These are phyloP conservation scores for Suillus subaureus DNA, from an alignment of 768 basidiomycete genomes.

Conservation along the genomic window DNA sequence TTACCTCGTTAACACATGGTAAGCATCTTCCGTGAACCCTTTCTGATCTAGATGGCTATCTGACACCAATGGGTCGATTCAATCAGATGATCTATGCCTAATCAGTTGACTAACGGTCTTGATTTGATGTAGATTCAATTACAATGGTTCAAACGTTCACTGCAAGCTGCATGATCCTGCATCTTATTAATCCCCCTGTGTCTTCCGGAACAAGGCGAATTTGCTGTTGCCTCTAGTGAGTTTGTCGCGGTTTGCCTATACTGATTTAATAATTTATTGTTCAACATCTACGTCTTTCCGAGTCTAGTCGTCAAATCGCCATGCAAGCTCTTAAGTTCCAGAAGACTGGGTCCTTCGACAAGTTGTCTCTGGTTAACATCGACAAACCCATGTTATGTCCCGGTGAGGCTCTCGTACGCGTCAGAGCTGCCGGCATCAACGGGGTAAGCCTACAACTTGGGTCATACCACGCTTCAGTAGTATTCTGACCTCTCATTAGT, in stretches of 20 bases:
- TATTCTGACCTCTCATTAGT: slow-evolving; percentile 18
- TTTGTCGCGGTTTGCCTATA: background rate
- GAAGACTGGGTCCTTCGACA: slow-evolving; percentile 33
- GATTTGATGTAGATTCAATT: no score
- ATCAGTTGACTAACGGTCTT: no score
- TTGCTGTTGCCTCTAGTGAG: background rate
- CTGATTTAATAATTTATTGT: background rate
- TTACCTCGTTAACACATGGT: no score
- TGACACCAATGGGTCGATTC: no score
- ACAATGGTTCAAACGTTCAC: no score
- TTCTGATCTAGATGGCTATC: no score
- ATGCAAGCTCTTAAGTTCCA: slow-evolving; percentile 37
- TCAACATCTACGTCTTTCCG: background rate
- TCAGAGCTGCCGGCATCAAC: slow-evolving; percentile 36
- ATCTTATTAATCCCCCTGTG: background rate
- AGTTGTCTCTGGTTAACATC: slow-evolving; percentile 23
- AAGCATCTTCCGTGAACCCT: no score
- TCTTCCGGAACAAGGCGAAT: background rate
- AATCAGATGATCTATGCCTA: no score
- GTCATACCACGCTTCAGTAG: background rate
- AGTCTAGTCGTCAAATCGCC: slow-evolving; percentile 8
- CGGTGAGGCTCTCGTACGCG: slow-evolving; percentile 34
- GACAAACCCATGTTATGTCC: slow-evolving; percentile 27
- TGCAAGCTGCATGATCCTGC: background rate
- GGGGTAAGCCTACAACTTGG: slow-evolving; percentile 22